Evolutionary conservation across 2,329 filamentous ascomycete species (phyloP), one percentile per base, ranked within the genome.

Genomic region (Diaporthe batatas): DNA sequence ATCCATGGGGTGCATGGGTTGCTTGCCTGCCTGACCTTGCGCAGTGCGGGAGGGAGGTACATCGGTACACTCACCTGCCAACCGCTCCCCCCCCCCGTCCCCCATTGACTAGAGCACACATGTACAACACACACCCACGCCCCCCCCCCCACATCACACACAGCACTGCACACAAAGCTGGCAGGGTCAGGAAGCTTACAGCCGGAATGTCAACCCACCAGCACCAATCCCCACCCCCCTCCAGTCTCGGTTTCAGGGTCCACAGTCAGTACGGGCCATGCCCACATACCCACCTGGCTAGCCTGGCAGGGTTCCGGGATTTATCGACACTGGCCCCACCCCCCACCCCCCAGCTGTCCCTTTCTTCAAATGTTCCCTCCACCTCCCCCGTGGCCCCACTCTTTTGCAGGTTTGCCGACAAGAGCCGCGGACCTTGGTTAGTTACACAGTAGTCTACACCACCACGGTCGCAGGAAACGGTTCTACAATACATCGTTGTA

Each of bases 231-330:
- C 29, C 29, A 5, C 29, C 44, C 32, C 54, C 47, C 62, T 39
- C 47, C 62, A 67, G 21, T 65, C 29, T 67, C 62, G 47, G 62
- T 67, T 67, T 67, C 62, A 67, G 62, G 62, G 62, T 67, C 62
- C 62, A 67, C 62, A 67, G 62, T 16, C 44, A 21, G 62, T 67
- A 67, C 62, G 39, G 62, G 5, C 44, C 62, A 53, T 47, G 39
- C 47, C 14, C 29, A 42, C 62, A 36, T 21, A 67, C 29, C 29
- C 29, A 29, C 29, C 29, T 29, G 29, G 62, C 47, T 67, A 47
- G 62, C 62, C 62, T 32, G 12, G 62, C 62, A 67, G n/a, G 62
- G 62, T 67, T 51, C 62, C 23, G 21, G 47, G 62, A 47, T 25
- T 16, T 8, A 53, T 21, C 3, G 8, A 32, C 23, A 6, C 21